Evolutionary conservation across 75 land plant genomes (phyloP).

Genomic region (Isoetes taiwanensis): DNA sequence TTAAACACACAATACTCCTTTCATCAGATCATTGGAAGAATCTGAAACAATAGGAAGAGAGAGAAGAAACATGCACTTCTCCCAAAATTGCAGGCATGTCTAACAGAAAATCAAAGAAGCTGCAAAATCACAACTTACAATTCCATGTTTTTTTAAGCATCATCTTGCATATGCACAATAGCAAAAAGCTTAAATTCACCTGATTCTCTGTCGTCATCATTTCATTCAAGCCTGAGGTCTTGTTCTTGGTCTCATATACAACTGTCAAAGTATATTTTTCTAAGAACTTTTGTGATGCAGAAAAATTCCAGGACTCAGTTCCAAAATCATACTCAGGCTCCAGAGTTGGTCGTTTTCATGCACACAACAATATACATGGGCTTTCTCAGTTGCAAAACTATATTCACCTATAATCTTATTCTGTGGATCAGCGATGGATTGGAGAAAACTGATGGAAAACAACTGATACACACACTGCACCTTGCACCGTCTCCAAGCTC

Average conservation of each 20-base stretch:
- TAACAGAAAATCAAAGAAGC: too few species aligned
- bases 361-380: not conserved
- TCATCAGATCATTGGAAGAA: too few species aligned
- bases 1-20: too few species aligned
- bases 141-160: conserved; percentile 1
- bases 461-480: too few species aligned
- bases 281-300: not conserved
- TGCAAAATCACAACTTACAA: not conserved
- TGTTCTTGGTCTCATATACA: not conserved
- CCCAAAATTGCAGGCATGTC: too few species aligned
- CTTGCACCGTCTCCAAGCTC: too few species aligned
- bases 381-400: not conserved
- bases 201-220: not conserved
- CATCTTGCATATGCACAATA: not conserved
- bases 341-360: not conserved
- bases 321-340: conserved; percentile 8
- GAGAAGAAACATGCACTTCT: too few species aligned
- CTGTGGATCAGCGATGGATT: too few species aligned
- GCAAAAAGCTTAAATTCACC: not conserved
- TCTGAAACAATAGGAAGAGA: too few species aligned
- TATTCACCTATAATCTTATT: not conserved
- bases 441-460: too few species aligned
- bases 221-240: not conserved
- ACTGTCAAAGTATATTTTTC: not conserved
- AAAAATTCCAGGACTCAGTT: conserved; percentile 3